Evolutionary conservation across 2,329 filamentous ascomycete genomes (phyloP).

Genomic region (Neonectria neomacrospora): DNA sequence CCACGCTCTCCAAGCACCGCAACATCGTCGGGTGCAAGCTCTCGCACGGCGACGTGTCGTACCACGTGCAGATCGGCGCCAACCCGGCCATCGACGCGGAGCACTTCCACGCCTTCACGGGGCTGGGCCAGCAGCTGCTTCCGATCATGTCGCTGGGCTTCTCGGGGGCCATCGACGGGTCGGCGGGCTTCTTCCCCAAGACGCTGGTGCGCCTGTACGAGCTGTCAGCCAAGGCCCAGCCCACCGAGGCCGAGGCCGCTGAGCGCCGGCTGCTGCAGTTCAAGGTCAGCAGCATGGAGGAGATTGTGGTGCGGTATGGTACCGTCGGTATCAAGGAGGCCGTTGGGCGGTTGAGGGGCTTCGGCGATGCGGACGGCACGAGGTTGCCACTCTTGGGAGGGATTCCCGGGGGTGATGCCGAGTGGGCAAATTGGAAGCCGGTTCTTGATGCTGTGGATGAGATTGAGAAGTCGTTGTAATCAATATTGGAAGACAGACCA

Average conservation of each 20-base stretch:
- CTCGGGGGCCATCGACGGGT: constrained; percentile 70
- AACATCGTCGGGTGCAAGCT: constrained; percentile 78
- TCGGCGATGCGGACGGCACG: constrained; percentile 69
- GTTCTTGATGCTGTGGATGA: constrained; percentile 56
- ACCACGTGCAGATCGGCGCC: constrained; percentile 69
- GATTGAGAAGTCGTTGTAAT: constrained; percentile 51
- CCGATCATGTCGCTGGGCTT: constrained; percentile 69
- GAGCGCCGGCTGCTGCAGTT: constrained; percentile 69
- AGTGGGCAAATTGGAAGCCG: constrained; percentile 66
- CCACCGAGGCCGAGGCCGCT: constrained; percentile 54
- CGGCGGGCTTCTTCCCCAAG: constrained; percentile 72
- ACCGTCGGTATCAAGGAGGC: constrained; percentile 75
- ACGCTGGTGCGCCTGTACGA: constrained; percentile 68
- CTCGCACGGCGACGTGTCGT: constrained; percentile 74
- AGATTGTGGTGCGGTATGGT: constrained; percentile 69
- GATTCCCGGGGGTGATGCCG: constrained; percentile 65
- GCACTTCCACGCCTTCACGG: constrained; percentile 71
- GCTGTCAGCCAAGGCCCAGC: constrained; percentile 49
- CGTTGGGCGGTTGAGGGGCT: constrained; percentile 65
- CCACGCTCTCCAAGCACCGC: constrained; percentile 65
- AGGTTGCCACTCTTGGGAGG: constrained; percentile 68
- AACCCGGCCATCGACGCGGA: constrained; percentile 68
- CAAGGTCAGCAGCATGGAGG: constrained; percentile 69
- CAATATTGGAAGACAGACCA: background rate
- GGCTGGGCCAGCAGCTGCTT: constrained; percentile 73